A percentile compares a stretch with the other conserved stretches of the same genome.
Evolutionary conservation across 116 monocot species (phyloP).

Genomic region (Zostera marina): DNA sequence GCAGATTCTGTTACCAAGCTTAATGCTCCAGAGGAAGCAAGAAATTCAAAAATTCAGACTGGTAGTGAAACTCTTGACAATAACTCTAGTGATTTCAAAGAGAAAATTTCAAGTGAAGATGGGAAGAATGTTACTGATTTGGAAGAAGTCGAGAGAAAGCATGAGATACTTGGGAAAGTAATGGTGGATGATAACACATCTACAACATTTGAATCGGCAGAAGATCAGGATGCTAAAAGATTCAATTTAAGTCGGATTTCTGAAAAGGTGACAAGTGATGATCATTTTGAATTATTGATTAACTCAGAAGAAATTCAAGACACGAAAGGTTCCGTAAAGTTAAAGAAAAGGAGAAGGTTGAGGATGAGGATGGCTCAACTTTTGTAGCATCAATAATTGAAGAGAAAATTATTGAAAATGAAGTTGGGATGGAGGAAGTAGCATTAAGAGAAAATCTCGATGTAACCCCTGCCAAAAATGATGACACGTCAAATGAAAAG

Average conservation of each 20-base stretch:
- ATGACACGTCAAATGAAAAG: constrained; percentile 2
- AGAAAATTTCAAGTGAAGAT: constrained; percentile 1
- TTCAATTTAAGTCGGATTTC: background rate
- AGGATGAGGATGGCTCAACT: background rate
- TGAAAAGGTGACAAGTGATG: background rate
- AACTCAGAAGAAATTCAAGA: background rate
- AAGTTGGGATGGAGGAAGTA: background rate
- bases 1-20: background rate
- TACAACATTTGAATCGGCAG: background rate
- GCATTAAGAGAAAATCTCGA: background rate
- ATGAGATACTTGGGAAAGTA: background rate
- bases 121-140: background rate
- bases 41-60: background rate
- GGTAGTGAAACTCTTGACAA: background rate
- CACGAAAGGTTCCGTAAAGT: background rate
- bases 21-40: background rate
- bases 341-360: constrained; percentile 1
- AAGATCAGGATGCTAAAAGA: background rate
- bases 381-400: background rate
- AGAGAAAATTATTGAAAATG: background rate
- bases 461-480: background rate
- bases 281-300: background rate
- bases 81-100: background rate
- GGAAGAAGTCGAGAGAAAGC: background rate
- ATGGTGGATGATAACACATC: background rate